Conservation (phyloP, 2,329 filamentous ascomycete species). For the Alternaria gaisen region DNA sequence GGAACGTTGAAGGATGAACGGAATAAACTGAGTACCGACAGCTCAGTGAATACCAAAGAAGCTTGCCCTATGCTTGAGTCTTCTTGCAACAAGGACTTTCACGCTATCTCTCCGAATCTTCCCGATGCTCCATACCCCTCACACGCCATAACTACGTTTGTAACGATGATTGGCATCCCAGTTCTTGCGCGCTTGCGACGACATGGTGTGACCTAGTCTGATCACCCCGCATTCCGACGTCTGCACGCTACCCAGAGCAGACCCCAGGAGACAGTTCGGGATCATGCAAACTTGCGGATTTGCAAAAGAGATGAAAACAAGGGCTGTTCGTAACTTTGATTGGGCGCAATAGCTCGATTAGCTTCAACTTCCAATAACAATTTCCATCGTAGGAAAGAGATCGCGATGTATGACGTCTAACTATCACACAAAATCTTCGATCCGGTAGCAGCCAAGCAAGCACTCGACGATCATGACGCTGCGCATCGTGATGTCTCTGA, state of each 20-base stretch:
- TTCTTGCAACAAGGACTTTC: not conserved
- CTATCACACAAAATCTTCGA: not conserved
- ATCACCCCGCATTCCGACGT: constrained; percentile 13
- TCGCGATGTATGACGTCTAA: constrained; percentile 7
- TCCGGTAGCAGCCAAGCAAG: not conserved
- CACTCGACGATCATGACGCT: constrained; percentile 8
- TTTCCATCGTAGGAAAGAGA: not conserved
- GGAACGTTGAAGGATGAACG: not conserved
- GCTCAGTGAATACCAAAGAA: not conserved
- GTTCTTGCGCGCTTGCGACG: constrained; percentile 14
- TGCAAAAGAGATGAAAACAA: not conserved
- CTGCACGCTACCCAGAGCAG: not conserved
- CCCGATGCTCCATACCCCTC: constrained; percentile 11
- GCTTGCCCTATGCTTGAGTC: not conserved
- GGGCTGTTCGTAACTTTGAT: not conserved
- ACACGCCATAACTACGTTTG: not conserved
- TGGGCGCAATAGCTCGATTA: not conserved
- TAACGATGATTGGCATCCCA: not conserved
- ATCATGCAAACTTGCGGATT: not conserved
- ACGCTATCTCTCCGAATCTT: constrained; percentile 13
- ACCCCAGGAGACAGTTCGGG: not conserved
- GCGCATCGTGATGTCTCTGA: not conserved
- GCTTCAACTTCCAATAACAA: not conserved
- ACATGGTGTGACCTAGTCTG: constrained; percentile 27
- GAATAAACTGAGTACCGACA: not conserved